phyloP scores from a whole-genome alignment of 2,329 filamentous ascomycete genomes.

The Diaporthe sp. region DNA sequence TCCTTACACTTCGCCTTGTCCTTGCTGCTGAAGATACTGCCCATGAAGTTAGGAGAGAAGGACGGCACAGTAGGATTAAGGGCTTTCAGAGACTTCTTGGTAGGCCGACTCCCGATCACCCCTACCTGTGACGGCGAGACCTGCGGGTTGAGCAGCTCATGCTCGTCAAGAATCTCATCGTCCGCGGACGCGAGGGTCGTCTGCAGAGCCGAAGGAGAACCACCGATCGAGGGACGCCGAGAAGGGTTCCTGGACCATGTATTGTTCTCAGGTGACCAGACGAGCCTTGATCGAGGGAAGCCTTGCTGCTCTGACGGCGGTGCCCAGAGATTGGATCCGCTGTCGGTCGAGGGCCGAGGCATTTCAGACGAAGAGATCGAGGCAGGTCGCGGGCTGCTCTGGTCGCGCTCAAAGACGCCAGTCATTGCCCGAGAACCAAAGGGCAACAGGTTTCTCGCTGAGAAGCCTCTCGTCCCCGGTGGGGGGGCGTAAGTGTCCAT shows the following conservation, averaged over 20 bases:
- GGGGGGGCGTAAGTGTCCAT: constrained; percentile 45
- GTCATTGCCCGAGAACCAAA: constrained; percentile 63
- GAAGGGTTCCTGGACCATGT: constrained; percentile 77
- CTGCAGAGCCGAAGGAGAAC: constrained; percentile 72
- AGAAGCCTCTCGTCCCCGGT: constrained; percentile 49
- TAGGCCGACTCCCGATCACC: constrained; percentile 83
- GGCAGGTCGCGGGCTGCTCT: constrained; percentile 71
- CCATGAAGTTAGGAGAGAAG: constrained; percentile 68
- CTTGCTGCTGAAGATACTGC: constrained; percentile 67
- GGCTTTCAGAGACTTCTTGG: constrained; percentile 64
- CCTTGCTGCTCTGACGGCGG: constrained; percentile 58
- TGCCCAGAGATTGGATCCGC: constrained; percentile 76
- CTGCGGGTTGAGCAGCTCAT: constrained; percentile 63
- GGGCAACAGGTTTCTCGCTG: constrained; percentile 55
- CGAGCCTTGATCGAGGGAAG: constrained; percentile 41
- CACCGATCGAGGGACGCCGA: constrained; percentile 83
- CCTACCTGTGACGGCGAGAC: constrained; percentile 69
- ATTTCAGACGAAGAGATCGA: constrained; percentile 78
- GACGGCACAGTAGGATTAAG: constrained; percentile 91
- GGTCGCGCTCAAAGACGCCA: constrained; percentile 62
- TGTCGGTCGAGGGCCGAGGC: constrained; percentile 82
- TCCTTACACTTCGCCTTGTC: constrained; percentile 51
- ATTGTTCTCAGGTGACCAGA: constrained; percentile 52
- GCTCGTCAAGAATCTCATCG: constrained; percentile 71
- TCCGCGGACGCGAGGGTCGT: constrained; percentile 72